These are phyloP conservation scores for Candida maris DNA, from an alignment of 805 yeast genomes.

Conservation along the genomic window DNA sequence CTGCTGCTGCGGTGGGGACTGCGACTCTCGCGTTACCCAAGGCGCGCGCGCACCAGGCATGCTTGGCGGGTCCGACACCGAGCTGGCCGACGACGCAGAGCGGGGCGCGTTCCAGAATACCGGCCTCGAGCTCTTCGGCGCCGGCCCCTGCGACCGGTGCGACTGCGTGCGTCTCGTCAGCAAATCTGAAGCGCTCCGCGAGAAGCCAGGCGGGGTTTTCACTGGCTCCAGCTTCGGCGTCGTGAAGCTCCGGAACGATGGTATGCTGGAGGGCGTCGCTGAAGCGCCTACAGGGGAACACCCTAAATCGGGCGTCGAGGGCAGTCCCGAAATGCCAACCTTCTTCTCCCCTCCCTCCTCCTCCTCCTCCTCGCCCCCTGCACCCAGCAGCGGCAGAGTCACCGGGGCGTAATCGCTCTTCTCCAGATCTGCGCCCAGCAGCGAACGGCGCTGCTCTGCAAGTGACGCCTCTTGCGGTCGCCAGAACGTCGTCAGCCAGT, in stretches of 20 bases:
- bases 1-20: no score
- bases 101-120: no score
- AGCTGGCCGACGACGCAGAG: no score
- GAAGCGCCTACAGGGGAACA: neutral
- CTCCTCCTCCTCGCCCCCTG: neutral
- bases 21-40: no score
- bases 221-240: constrained; percentile 1
- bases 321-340: neutral
- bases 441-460: no score
- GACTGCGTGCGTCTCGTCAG: neutral
- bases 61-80: no score
- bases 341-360: neutral
- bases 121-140: neutral
- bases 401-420: neutral
- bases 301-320: neutral
- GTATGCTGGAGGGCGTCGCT: neutral
- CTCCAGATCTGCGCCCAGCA: no score
- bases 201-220: neutral
- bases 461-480: no score
- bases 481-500: neutral
- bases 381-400: neutral
- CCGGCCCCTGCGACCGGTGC: neutral
- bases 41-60: no score
- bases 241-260: constrained; percentile 1
- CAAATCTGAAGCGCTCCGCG: neutral